Evolutionary conservation across 2,329 filamentous ascomycete species (phyloP).

Genomic region (Cladosporium sphaerospermum): DNA sequence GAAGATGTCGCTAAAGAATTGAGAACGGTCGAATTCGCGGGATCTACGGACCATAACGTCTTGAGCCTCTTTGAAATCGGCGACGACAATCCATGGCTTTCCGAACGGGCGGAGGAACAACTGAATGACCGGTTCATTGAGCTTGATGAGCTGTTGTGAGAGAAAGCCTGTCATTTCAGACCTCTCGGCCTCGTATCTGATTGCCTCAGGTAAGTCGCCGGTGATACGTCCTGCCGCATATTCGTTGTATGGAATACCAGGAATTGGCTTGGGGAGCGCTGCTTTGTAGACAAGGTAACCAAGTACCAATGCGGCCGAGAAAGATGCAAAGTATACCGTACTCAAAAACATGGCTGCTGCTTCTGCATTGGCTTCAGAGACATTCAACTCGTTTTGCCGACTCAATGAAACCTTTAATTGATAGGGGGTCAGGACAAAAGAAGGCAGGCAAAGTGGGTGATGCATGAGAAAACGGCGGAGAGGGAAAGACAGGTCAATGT

Average conservation of each 20-base stretch:
- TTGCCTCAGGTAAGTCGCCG: conserved; percentile 34
- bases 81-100: conserved; percentile 40
- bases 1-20: conserved; percentile 28
- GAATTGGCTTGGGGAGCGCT: conserved; percentile 38
- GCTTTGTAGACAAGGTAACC: background rate
- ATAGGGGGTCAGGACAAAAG: too few species aligned
- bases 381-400: too few species aligned
- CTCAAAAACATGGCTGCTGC: too few species aligned
- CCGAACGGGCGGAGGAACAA: conserved; percentile 42
- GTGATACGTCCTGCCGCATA: conserved; percentile 32
- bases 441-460: too few species aligned
- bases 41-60: conserved; percentile 40
- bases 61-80: conserved; percentile 39
- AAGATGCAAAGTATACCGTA: too few species aligned
- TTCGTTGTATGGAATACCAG: conserved; percentile 43
- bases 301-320: too few species aligned
- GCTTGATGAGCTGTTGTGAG: conserved; percentile 15
- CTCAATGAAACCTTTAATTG: too few species aligned
- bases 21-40: conserved; percentile 27
- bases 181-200: background rate
- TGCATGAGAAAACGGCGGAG: too few species aligned
- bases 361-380: too few species aligned
- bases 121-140: conserved; percentile 40
- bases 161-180: background rate
- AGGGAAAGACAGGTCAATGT: too few species aligned